Percentiles rank a stretch among this genome's conserved stretches.
Conservation (phyloP, 305 asterid species). For the Solanum hybrid region DNA sequence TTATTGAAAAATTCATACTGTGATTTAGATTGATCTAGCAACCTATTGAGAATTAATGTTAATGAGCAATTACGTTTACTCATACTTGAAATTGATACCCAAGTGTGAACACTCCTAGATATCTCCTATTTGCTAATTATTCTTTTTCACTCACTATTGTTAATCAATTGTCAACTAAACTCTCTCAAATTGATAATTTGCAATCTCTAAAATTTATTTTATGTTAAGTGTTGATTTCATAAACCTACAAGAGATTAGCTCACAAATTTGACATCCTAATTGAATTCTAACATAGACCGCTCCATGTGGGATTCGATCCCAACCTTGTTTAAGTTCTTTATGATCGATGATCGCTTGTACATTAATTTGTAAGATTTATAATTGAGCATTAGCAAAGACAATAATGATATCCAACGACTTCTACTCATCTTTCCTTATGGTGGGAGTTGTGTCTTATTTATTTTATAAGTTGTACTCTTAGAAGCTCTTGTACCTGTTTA, state of each 20-base stretch:
- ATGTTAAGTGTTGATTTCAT: not conserved
- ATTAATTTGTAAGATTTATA: not conserved
- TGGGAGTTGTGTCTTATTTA: not conserved
- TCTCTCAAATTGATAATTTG: not conserved
- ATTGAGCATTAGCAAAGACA: not conserved
- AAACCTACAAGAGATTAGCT: not conserved
- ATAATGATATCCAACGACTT: not conserved
- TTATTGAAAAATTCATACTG: too few species aligned
- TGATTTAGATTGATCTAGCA: not conserved
- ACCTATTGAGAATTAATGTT: not conserved
- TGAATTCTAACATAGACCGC: not conserved
- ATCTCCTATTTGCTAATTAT: not conserved
- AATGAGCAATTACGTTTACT: not conserved
- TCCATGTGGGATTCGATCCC: not conserved
- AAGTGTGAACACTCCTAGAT: not conserved
- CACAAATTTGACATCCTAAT: not conserved
- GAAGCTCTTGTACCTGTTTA: not conserved
- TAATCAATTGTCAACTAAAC: not conserved
- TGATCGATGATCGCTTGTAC: not conserved
- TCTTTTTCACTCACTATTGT: not conserved
- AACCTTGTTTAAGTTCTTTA: not conserved
- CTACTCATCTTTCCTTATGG: not conserved
- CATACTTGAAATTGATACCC: not conserved
- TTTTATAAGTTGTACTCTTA: not conserved
- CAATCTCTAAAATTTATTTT: not conserved